Evolutionary conservation across 768 basidiomycete species (phyloP), one percentile per base, ranked within the genome.

Genomic region (Boletellus sp.): DNA sequence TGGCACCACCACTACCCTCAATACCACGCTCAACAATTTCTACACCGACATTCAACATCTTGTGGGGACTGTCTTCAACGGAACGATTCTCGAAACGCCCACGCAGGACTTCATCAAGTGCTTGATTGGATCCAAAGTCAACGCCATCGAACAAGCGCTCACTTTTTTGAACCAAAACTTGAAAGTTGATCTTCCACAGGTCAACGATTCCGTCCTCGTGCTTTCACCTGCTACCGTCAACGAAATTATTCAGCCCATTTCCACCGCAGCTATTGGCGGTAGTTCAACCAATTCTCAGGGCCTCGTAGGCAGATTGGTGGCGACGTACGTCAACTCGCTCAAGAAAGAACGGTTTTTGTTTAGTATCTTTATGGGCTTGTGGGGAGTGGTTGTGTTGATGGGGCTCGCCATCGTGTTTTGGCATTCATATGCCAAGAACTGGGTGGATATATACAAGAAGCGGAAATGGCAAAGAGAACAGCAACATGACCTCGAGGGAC

Each of bases 161-260:
- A 97, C 93, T 0, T 97, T 95, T 78, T 73, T 98, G 54, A 85
- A 95, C 64, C 73, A 92, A 54, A 91, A 96, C 69, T 83, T 94
- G 41, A 74, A 83, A 42, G 74, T 98, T 60, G 70, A 89, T 59
- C 77, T 98, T 51, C 87, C 94, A 0, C 80, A 78, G 40, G 78
- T 97, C 49, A 86, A 91, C 51, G 72, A 87, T 44, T 77, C 78
- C 34, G 75, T 84, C 24, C 84, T 98, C 41, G 74, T 94, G 26
- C 79, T 96, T 47, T 91, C 91, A 1, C 82, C 83, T 3, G 65
- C 68, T 3, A 72, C 79, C 3, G 81, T 94, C 48, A 73, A 87
- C 60, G 91, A 93, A 58, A 83, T 85, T 19, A 78, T 87, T 4
- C 72, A 72, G 42, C 92, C 94, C 19, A 90, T 96, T 53, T 83